Base-by-base conservation (phyloP, 306 rosid species). In the Cicer chorassanicum region DNA sequence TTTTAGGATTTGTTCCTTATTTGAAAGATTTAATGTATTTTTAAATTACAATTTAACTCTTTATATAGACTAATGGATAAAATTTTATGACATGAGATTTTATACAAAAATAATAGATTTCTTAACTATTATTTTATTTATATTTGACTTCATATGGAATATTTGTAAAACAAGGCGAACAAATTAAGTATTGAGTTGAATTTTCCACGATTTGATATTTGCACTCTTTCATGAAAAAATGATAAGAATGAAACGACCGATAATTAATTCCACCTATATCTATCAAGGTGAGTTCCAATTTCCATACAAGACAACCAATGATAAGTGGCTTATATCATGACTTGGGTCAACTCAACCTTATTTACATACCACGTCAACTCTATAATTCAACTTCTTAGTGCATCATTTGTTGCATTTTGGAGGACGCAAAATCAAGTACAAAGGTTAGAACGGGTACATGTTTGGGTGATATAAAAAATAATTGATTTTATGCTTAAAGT, bases 341-440 rank as follows among this genome's bases (percentile, higher is more conserved):
- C 71, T 77, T 57, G 41, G 75, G 82, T 71, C 82, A 71, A 82
- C 66, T 66, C 75, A 45, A 76, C 13, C 16, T 29, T 1, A 38
- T 5, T 15, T 44, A 44, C 6, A 29, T 59, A 29, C 44, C 24
- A 59, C 36, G 63, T 46, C 64, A 9, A 55, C 41, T 53, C 45
- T 29, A 66, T n/a, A 4, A 60, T 54, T 54, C 80, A 53, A 24
- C n/a, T 16, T 59, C 5, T 49, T 39, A 40, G 0, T 2, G 29
- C 24, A n/a, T 48, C 3, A n/a, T 3, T n/a, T 49, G 5, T n/a
- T 24, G 29, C 29, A 24, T 24, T 2, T 24, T 24, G 3, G 3
- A 2, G 4, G 29, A 24, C 3, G 29, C 3, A 24, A 24, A 24
- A 24, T 24, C 3, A 24, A 2, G 29, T 24, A 24, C 29, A 24